Evolutionary conservation across 139 green algal species (phyloP).

Genomic region (Chlamydomonas sp.): DNA sequence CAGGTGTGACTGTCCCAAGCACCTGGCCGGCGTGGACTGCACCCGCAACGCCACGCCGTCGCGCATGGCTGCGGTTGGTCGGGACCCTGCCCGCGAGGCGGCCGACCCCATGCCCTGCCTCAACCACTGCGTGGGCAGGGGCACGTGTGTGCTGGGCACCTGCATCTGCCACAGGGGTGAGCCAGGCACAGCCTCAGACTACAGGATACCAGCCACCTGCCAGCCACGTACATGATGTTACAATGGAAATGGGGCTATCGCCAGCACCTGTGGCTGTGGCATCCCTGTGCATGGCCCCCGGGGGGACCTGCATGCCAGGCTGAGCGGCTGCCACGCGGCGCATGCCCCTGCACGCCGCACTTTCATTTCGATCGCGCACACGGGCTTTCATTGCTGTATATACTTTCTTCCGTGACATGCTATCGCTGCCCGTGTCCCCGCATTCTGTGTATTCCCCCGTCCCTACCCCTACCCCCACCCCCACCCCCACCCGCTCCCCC

Average conservation of each 20-base stretch:
- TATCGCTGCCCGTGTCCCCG: neutral
- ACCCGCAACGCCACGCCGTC: neutral
- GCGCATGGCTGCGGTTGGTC: neutral
- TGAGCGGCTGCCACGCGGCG: too few relatives aligned
- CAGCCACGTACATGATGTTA: too few relatives aligned
- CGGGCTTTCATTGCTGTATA: neutral
- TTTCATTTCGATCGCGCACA: neutral
- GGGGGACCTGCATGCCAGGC: too few relatives aligned
- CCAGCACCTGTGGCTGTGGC: too few relatives aligned
- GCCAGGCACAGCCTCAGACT: neutral
- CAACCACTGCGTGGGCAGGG: neutral
- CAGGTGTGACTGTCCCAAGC: conserved; percentile 23
- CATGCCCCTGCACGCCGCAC: neutral
- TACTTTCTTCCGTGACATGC: neutral
- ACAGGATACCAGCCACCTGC: too few relatives aligned
- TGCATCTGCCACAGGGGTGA: neutral
- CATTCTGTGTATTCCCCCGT: neutral
- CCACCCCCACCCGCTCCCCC: neutral
- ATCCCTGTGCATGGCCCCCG: too few relatives aligned
- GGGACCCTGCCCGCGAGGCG: neutral
- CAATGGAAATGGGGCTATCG: too few relatives aligned
- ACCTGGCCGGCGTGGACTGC: neutral
- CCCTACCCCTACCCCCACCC: neutral
- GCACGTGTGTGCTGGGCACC: neutral
- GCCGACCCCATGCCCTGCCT: neutral